A percentile compares a stretch with the other conserved stretches of the same genome.
Evolutionary conservation across 371 early-diverging fungal species (phyloP).

Genomic region (Synchytrium microbalum): DNA sequence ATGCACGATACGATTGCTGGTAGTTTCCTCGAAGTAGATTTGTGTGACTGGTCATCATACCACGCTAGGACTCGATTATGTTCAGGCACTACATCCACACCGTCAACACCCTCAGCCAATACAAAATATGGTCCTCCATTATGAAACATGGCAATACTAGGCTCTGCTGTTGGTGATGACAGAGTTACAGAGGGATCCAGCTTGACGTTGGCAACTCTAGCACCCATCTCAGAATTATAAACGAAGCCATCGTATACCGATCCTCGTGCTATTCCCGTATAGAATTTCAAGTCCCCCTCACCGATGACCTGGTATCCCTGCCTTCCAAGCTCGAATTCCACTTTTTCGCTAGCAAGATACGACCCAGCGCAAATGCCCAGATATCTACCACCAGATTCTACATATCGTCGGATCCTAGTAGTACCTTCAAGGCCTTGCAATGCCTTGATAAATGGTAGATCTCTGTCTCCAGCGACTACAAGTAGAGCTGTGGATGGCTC

Average conservation of each 20-base stretch:
- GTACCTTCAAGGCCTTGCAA: conserved; percentile 46
- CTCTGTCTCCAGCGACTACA: conserved; percentile 87
- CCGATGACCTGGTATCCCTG: conserved; percentile 61
- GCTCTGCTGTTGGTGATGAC: neutral
- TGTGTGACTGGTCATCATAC: neutral
- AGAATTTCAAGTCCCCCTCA: conserved; percentile 63
- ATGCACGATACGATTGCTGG: conserved; percentile 33
- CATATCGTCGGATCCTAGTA: conserved; percentile 58
- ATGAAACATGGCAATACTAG: conserved; percentile 21
- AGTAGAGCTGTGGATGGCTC: conserved; percentile 68
- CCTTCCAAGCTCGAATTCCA: conserved; percentile 69
- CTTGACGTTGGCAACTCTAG: conserved; percentile 46
- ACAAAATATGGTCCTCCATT: conserved; percentile 44
- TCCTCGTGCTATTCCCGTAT: conserved; percentile 61
- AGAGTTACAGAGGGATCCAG: conserved; percentile 3
- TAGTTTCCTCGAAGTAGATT: neutral
- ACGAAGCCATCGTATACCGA: conserved; percentile 68
- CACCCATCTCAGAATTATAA: conserved; percentile 71
- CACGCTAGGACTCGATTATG: neutral
- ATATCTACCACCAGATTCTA: conserved; percentile 72
- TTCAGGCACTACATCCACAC: too few relatives aligned
- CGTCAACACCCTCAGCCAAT: neutral
- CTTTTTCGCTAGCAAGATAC: conserved; percentile 62
- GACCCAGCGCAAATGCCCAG: conserved; percentile 92
- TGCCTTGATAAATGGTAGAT: conserved; percentile 66